Evolutionary conservation across 306 rosid species (phyloP).

Genomic region (Albizia julibrissin): DNA sequence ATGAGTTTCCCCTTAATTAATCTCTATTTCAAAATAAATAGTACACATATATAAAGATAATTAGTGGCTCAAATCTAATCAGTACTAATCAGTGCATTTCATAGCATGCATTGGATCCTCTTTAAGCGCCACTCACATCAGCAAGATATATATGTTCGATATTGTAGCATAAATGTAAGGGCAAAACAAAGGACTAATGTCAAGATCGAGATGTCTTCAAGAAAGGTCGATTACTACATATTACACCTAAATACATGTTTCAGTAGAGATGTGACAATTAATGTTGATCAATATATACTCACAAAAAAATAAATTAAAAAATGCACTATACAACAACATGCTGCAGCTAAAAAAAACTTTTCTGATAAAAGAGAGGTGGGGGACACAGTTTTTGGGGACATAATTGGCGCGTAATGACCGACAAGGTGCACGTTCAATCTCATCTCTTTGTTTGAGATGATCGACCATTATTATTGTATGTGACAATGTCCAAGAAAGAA

Average conservation of each 20-base stretch:
- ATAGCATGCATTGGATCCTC: slow-evolving; percentile 2
- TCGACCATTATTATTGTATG: slow-evolving; percentile 20
- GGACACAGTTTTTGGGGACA: slow-evolving; percentile 33
- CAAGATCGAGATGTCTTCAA: not conserved
- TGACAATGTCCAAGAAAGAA: slow-evolving; percentile 22
- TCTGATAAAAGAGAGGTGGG: slow-evolving; percentile 29
- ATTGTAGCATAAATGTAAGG: not conserved
- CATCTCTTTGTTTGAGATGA: slow-evolving; percentile 23
- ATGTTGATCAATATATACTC: too few species aligned
- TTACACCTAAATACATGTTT: not conserved
- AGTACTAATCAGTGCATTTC: not conserved
- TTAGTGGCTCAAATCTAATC: not conserved
- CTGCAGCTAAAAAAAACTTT: slow-evolving; percentile 22
- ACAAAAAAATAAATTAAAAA: too few species aligned
- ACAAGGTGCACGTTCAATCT: slow-evolving; percentile 48
- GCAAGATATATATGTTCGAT: not conserved
- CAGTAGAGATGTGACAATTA: not conserved
- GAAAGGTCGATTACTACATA: not conserved
- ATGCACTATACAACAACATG: not conserved
- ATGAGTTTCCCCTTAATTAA: not conserved
- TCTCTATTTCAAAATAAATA: not conserved
- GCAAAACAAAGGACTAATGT: not conserved
- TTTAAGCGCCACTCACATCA: not conserved
- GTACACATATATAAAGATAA: not conserved
- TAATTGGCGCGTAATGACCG: slow-evolving; percentile 36